A percentile compares a stretch with the other conserved stretches of the same genome.
These are phyloP conservation scores for Ganoderma boninense DNA, from an alignment of 1,284 basidiomycete species.

Conservation along the genomic window DNA sequence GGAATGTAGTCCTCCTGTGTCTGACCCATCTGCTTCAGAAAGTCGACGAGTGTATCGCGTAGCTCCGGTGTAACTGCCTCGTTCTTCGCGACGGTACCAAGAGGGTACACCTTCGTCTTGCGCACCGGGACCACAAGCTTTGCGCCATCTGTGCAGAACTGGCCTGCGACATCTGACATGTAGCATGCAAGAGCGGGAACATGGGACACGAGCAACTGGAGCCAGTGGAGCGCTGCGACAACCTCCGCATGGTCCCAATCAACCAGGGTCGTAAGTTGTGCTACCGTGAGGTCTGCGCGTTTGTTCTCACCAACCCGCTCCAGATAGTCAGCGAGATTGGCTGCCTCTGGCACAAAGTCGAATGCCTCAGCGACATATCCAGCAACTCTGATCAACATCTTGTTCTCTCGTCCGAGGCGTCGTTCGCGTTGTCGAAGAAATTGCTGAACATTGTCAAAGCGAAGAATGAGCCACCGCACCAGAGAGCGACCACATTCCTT, in stretches of 20 bases:
- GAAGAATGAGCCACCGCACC: neutral
- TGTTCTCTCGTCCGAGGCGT: neutral
- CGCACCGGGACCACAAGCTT: neutral
- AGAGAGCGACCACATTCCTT: neutral
- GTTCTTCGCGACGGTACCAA: neutral
- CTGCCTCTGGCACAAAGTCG: neutral
- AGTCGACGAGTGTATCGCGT: neutral
- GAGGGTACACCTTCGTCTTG: neutral
- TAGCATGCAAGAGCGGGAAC: neutral
- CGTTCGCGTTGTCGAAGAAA: neutral
- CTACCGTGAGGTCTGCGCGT: neutral
- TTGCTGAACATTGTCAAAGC: neutral
- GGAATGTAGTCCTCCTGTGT: neutral
- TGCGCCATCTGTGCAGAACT: neutral
- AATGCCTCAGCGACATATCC: neutral
- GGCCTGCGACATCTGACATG: neutral
- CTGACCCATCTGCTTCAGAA: neutral
- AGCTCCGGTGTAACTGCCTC: neutral
- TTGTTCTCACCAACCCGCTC: neutral
- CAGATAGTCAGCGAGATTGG: neutral
- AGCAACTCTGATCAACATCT: neutral
- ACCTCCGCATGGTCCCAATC: neutral
- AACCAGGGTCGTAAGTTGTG: neutral
- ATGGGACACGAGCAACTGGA: neutral
- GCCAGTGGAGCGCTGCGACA: neutral